These are phyloP conservation scores for Mikania micrantha DNA, from an alignment of 129 eudicot genomes.

Conservation along the genomic window DNA sequence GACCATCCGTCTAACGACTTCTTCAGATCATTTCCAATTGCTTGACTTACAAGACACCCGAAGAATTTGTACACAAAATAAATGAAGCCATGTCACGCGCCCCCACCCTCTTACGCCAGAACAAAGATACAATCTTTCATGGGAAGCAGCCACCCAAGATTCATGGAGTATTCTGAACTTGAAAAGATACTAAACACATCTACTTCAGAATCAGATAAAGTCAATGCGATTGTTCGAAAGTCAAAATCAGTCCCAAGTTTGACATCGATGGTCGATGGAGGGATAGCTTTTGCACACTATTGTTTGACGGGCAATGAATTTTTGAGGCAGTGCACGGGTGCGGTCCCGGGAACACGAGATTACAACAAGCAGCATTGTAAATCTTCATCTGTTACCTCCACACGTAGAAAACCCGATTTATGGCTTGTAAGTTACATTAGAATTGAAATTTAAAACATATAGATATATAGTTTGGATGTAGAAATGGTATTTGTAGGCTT, in stretches of 20 bases:
- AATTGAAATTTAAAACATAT: constrained; percentile 1
- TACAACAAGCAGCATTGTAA: constrained; percentile 59
- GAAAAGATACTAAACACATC: constrained; percentile 38
- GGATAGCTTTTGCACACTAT: constrained; percentile 80
- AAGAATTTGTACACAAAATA: constrained; percentile 69
- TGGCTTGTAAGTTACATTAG: constrained; percentile 69
- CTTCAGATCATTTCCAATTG: constrained; percentile 85
- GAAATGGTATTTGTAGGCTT: constrained; percentile 15
- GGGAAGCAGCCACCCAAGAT: constrained; percentile 98
- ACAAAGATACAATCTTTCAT: constrained; percentile 68
- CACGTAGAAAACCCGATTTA: constrained; percentile 78
- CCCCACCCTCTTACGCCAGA: constrained; percentile 93
- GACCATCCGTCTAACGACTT: constrained; percentile 96
- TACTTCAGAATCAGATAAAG: constrained; percentile 1
- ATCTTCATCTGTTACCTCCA: constrained; percentile 74
- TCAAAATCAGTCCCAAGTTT: constrained; percentile 64
- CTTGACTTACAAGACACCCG: constrained; percentile 71
- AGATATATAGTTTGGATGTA: constrained; percentile 11
- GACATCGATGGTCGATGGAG: constrained; percentile 71
- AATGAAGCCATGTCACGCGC: constrained; percentile 68
- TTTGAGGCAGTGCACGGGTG: constrained; percentile 84
- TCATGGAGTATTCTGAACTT: constrained; percentile 84
- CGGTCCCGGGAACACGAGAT: constrained; percentile 63
- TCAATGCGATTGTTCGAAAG: constrained; percentile 16
- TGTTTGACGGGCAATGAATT: constrained; percentile 76